Evolutionary conservation across 441 rosid species (phyloP).

Genomic region (Populus hybrid): DNA sequence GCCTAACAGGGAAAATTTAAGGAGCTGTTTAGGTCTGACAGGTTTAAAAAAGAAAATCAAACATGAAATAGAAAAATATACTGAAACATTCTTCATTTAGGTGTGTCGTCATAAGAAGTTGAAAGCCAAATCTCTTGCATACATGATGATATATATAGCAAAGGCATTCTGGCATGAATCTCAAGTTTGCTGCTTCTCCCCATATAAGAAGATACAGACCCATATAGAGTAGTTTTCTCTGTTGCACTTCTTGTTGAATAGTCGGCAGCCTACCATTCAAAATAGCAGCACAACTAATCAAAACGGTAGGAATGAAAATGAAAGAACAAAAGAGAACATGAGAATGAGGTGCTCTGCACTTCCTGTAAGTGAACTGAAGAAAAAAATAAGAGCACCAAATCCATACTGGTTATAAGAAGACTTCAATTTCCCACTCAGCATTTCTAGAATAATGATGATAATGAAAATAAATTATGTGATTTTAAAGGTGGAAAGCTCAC

Average conservation of each 20-base stretch:
- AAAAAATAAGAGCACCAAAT: not conserved
- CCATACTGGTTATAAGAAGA: not conserved
- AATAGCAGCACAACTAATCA: not conserved
- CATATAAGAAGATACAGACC: slow-evolving; percentile 93
- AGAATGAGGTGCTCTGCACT: no score
- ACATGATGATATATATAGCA: slow-evolving; percentile 98
- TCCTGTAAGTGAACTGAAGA: not conserved
- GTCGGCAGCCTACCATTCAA: slow-evolving; percentile 81
- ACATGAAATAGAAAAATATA: slow-evolving; percentile 6
- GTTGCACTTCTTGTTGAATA: slow-evolving; percentile 98
- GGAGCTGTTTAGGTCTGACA: not conserved
- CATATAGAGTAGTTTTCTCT: slow-evolving; percentile 92
- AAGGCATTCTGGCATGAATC: slow-evolving; percentile 99
- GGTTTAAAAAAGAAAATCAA: not conserved
- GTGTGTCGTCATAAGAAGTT: not conserved
- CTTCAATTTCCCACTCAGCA: not conserved
- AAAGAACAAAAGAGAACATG: not conserved
- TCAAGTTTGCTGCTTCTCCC: slow-evolving; percentile 98
- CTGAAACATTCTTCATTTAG: slow-evolving; percentile 25
- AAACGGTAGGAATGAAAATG: not conserved
- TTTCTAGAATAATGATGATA: not conserved
- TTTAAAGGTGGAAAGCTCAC: slow-evolving; percentile 32
- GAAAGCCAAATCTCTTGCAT: not conserved
- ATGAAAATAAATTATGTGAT: not conserved
- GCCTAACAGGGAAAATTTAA: not conserved